These are phyloP conservation scores for Yueomyces sp. DNA, from an alignment of 805 yeast species.

Conservation along the genomic window DNA sequence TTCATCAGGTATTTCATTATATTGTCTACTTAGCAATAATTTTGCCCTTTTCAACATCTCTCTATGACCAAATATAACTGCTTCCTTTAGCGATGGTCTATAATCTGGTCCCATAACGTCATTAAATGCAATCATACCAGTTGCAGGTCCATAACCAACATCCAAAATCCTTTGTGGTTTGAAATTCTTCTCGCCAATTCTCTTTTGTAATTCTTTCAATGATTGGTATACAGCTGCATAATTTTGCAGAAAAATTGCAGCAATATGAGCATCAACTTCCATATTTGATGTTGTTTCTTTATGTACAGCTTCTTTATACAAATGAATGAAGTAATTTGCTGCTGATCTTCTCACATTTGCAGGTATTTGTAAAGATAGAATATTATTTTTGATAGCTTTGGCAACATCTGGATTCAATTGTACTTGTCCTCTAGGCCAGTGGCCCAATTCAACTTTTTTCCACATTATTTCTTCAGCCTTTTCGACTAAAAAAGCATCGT, in stretches of 20 bases:
- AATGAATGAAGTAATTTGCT: conserved; percentile 37
- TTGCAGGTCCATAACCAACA: conserved; percentile 82
- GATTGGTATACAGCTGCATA: conserved; percentile 60
- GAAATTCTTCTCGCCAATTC: conserved; percentile 40
- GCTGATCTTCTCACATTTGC: conserved; percentile 49
- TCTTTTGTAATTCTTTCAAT: conserved; percentile 46
- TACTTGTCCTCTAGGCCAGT: conserved; percentile 36
- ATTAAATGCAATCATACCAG: conserved; percentile 80
- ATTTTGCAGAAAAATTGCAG: conserved; percentile 67
- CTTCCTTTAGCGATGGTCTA: conserved; percentile 50
- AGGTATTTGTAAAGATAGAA: conserved; percentile 48
- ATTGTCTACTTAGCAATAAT: conserved; percentile 57
- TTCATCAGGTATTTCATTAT: conserved; percentile 29
- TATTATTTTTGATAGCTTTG: conserved; percentile 47
- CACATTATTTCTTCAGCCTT: too few relatives aligned
- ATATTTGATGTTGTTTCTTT: conserved; percentile 29
- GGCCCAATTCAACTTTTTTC: conserved; percentile 24
- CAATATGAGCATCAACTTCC: conserved; percentile 72
- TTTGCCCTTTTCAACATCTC: conserved; percentile 77
- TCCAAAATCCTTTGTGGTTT: conserved; percentile 59
- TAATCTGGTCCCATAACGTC: conserved; percentile 62
- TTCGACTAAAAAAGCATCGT: too few relatives aligned
- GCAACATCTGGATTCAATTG: conserved; percentile 45
- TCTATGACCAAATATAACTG: conserved; percentile 54
- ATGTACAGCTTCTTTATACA: conserved; percentile 43